These are phyloP conservation scores for Flaveria bidentis DNA, from an alignment of 129 eudicot species.

Conservation along the genomic window DNA sequence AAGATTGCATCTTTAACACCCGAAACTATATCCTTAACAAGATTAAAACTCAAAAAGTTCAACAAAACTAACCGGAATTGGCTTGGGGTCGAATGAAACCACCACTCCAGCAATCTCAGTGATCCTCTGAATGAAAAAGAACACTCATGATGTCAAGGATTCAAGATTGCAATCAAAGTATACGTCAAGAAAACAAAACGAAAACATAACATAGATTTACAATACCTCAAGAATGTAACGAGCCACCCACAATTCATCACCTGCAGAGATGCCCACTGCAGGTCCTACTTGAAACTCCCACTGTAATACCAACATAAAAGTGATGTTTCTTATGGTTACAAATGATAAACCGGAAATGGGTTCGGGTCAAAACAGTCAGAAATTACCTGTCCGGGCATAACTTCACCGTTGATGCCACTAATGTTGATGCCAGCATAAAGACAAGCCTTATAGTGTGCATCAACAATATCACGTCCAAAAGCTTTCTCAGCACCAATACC, in stretches of 20 bases:
- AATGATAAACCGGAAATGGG: neutral
- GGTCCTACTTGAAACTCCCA: constrained; percentile 22
- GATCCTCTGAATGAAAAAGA: neutral
- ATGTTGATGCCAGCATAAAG: constrained; percentile 67
- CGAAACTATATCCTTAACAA: neutral
- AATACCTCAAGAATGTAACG: constrained; percentile 17
- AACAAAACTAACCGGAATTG: constrained; percentile 2
- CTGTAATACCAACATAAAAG: too few relatives aligned
- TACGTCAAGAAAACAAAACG: neutral
- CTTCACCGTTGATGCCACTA: constrained; percentile 77
- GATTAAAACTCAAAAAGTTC: neutral
- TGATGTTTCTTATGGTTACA: neutral
- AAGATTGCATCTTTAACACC: neutral
- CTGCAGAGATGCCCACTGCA: constrained; percentile 1
- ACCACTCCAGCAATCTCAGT: constrained; percentile 26
- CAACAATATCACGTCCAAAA: constrained; percentile 58
- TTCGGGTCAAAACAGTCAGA: neutral
- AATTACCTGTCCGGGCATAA: constrained; percentile 54
- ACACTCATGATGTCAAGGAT: neutral
- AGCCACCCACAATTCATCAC: constrained; percentile 19
- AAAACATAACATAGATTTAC: neutral
- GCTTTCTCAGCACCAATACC: constrained; percentile 74
- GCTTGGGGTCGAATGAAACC: constrained; percentile 16
- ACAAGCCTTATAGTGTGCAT: constrained; percentile 70
- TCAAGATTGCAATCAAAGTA: neutral